These are phyloP conservation scores for Trichophyton equinum DNA, from an alignment of 2,329 filamentous ascomycete species.

Conservation along the genomic window DNA sequence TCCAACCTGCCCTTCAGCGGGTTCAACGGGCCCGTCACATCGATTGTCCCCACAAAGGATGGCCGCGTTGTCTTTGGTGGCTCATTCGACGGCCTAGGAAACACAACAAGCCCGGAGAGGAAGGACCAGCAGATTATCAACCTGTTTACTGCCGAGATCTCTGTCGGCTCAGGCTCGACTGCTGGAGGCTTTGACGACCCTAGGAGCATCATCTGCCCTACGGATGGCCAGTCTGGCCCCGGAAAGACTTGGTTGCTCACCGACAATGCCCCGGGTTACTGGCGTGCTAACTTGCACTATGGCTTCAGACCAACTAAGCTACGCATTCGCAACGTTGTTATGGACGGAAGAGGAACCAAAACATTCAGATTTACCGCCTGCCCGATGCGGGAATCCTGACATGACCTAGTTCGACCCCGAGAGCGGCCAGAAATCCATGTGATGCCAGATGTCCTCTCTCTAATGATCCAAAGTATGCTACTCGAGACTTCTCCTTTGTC, in stretches of 20 bases:
- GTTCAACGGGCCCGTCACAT: conserved; percentile 82
- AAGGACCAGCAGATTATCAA: conserved; percentile 69
- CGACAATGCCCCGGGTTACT: conserved; percentile 64
- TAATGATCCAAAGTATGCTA: conserved; percentile 50
- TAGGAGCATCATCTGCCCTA: conserved; percentile 67
- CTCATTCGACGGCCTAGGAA: conserved; percentile 75
- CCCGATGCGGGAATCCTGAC: conserved; percentile 90
- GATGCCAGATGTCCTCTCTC: conserved; percentile 77
- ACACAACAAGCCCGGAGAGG: conserved; percentile 49
- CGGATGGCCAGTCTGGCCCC: conserved; percentile 41
- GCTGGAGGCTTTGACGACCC: conserved; percentile 60
- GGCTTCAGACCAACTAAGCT: conserved; percentile 79
- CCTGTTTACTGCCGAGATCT: conserved; percentile 63
- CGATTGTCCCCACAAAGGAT: conserved; percentile 67
- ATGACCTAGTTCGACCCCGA: conserved; percentile 71
- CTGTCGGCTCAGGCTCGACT: conserved; percentile 48
- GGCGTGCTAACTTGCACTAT: conserved; percentile 72
- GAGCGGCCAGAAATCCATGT: conserved; percentile 58
- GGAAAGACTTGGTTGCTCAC: conserved; percentile 72
- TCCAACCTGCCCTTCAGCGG: conserved; percentile 76
- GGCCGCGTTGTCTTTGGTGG: conserved; percentile 89
- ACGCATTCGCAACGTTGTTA: conserved; percentile 74
- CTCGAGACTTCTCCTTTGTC: conserved; percentile 86
- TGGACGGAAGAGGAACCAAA: conserved; percentile 73
- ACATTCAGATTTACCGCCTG: conserved; percentile 77